Conservation (phyloP, 139 green algal genomes). For the Micromonas commoda region DNA sequence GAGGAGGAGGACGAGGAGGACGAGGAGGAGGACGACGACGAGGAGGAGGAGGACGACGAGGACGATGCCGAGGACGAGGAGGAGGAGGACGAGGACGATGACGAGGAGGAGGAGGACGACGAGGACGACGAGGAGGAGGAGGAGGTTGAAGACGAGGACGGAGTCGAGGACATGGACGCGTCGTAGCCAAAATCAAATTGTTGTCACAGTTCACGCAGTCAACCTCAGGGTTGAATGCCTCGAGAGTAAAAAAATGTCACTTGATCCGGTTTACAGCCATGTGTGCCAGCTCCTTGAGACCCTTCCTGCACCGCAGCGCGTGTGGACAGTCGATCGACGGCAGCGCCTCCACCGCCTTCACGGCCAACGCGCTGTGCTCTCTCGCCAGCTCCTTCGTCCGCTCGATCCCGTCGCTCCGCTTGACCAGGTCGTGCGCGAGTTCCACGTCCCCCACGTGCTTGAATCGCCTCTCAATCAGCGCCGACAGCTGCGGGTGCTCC, state of each 20-base stretch:
- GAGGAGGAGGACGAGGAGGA: background rate
- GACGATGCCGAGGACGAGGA: conserved; percentile 7
- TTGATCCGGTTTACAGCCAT: conserved; percentile 3
- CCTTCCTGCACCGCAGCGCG: background rate
- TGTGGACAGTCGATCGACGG: conserved; percentile 8
- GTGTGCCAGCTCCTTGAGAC: conserved; percentile 14
- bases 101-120: background rate
- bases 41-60: background rate
- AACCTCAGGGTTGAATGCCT: background rate
- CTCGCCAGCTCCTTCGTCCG: conserved; percentile 62
- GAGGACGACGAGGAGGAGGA: background rate
- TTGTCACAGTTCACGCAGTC: too few relatives aligned
- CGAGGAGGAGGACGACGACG: background rate
- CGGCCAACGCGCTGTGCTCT: conserved; percentile 51
- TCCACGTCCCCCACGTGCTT: conserved; percentile 65
- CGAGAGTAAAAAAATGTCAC: conserved; percentile 2
- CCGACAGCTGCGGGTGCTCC: conserved; percentile 48
- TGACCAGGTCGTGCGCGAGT: conserved; percentile 45
- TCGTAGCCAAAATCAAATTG: too few relatives aligned
- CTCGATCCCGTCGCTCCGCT: conserved; percentile 56
- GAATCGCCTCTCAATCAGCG: conserved; percentile 81
- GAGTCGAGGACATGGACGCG: background rate
- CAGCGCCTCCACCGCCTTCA: conserved; percentile 28
- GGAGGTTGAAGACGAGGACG: conserved; percentile 2
- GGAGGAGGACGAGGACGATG: background rate